phyloP scores from a whole-genome alignment of 2,329 filamentous ascomycete genomes.

The Apiospora aurea region DNA sequence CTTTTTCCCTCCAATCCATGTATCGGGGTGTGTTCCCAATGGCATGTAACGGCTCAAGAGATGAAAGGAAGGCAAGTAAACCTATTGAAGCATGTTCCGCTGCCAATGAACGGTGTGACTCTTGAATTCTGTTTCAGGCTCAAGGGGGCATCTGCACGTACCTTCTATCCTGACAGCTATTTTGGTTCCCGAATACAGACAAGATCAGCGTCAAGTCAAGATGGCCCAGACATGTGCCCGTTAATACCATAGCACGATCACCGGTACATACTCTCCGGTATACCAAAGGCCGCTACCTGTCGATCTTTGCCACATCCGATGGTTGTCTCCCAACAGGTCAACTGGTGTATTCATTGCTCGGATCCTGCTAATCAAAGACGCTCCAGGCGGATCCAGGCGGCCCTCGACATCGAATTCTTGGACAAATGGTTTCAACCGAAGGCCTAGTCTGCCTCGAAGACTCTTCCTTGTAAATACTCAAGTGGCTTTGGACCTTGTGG shows the following conservation, averaged over 20 bases:
- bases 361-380: neutral
- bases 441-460: neutral
- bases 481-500: slow-evolving; percentile 16
- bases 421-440: slow-evolving; percentile 4
- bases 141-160: neutral
- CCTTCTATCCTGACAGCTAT: neutral
- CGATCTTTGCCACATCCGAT: slow-evolving; percentile 6
- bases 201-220: neutral
- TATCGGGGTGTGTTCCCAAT: neutral
- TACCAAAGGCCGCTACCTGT: neutral
- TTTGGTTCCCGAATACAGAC: neutral
- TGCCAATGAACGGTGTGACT: neutral
- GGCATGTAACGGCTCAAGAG: neutral
- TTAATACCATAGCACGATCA: neutral
- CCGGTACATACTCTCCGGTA: neutral
- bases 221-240: neutral
- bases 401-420: neutral
- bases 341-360: slow-evolving; percentile 1
- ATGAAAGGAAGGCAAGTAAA: neutral
- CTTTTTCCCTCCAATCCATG: neutral
- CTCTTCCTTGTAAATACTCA: neutral
- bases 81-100: neutral
- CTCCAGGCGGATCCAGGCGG: slow-evolving; percentile 8
- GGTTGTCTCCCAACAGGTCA: neutral
- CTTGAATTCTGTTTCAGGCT: neutral